Percentiles rank a stretch among this genome's conserved stretches.
These are phyloP conservation scores for Elongisporangium senticosum DNA, from an alignment of 352 stramenopile genomes.

Conservation along the genomic window DNA sequence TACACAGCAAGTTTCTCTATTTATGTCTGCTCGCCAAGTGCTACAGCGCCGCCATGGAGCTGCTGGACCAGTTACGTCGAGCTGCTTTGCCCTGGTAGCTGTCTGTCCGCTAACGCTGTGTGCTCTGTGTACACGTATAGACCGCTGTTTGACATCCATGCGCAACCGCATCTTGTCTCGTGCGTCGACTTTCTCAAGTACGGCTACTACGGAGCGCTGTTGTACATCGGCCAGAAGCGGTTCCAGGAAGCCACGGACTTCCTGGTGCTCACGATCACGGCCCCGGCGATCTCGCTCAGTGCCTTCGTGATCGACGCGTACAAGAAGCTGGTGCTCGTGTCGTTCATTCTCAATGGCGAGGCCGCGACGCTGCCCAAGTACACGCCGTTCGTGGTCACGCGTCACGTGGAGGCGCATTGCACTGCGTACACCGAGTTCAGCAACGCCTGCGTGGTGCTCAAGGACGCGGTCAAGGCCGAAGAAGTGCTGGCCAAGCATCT, in stretches of 20 bases:
- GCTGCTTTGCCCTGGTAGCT: not conserved
- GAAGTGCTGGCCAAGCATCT: conserved; percentile 37
- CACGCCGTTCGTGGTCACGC: conserved; percentile 68
- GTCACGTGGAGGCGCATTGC: conserved; percentile 66
- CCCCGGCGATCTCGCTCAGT: conserved; percentile 63
- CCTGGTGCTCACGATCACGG: conserved; percentile 67
- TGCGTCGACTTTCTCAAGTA: conserved; percentile 74
- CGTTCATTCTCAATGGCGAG: conserved; percentile 56
- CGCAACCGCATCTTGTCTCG: conserved; percentile 42
- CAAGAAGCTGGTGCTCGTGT: conserved; percentile 76
- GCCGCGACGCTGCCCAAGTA: conserved; percentile 64
- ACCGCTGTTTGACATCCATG: conserved; percentile 65
- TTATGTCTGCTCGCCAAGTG: conserved; percentile 77
- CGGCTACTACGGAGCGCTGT: conserved; percentile 75
- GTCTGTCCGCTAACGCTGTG: not conserved
- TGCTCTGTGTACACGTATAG: conserved; percentile 17
- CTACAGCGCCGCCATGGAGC: conserved; percentile 64
- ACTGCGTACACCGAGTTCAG: conserved; percentile 47
- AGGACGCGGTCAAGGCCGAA: conserved; percentile 24
- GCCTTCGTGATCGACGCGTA: conserved; percentile 78
- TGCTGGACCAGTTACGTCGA: conserved; percentile 47
- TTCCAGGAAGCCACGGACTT: conserved; percentile 72
- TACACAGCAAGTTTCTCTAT: conserved; percentile 73
- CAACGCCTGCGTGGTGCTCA: conserved; percentile 45
- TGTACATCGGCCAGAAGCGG: conserved; percentile 72